These are phyloP conservation scores for Pestalotiopsis sp. DNA, from an alignment of 2,329 filamentous ascomycete species.

Conservation along the genomic window DNA sequence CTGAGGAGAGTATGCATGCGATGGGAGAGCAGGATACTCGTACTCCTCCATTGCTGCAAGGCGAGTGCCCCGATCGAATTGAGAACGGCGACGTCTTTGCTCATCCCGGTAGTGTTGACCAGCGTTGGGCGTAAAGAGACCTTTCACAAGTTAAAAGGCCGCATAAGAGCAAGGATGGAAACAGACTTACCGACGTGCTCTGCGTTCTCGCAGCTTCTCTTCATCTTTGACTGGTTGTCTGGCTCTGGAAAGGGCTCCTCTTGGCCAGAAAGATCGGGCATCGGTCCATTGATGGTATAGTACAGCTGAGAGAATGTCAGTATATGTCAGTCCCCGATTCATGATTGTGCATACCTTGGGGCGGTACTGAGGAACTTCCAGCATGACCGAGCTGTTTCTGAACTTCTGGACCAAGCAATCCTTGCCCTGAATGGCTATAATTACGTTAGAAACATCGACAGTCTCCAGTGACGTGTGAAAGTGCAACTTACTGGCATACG, in stretches of 20 bases:
- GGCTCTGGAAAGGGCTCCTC: constrained; percentile 78
- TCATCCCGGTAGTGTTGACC: constrained; percentile 74
- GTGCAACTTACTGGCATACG: constrained; percentile 82
- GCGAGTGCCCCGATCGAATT: constrained; percentile 80
- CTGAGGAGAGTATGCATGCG: constrained; percentile 36
- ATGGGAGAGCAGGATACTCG: constrained; percentile 46
- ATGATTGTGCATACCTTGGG: constrained; percentile 68
- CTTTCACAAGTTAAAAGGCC: constrained; percentile 40
- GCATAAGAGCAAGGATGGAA: neutral
- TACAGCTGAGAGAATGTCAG: constrained; percentile 46
- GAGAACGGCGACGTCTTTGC: constrained; percentile 75
- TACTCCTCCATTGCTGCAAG: constrained; percentile 69
- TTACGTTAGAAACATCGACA: constrained; percentile 28
- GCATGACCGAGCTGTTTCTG: constrained; percentile 94
- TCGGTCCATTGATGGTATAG: constrained; percentile 51
- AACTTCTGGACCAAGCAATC: constrained; percentile 94
- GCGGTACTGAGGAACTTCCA: constrained; percentile 78
- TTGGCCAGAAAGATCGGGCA: constrained; percentile 60
- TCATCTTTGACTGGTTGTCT: constrained; percentile 86
- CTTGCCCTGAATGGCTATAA: constrained; percentile 82
- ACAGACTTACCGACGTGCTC: constrained; percentile 72
- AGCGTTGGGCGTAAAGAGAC: constrained; percentile 79
- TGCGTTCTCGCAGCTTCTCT: constrained; percentile 84
- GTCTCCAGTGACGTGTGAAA: neutral
- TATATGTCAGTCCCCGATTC: neutral